phyloP scores from a whole-genome alignment of 495 filamentous ascomycete genomes.

The Xylaria grammica region DNA sequence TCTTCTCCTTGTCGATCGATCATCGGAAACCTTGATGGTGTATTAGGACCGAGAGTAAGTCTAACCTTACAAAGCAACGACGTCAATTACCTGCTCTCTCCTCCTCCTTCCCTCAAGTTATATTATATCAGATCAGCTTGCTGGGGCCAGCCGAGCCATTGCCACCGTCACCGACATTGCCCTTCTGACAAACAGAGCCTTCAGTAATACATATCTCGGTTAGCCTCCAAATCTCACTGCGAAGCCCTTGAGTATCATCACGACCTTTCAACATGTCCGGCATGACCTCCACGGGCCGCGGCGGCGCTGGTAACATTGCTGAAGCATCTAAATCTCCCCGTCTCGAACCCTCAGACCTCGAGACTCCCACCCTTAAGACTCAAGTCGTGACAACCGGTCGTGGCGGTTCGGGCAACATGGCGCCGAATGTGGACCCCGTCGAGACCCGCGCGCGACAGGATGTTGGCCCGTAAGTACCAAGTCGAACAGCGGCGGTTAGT shows the following conservation, averaged over 20 bases:
- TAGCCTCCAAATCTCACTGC: background rate
- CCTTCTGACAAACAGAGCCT: no score
- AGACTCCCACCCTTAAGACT: conserved; percentile 83
- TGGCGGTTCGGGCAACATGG: conserved; percentile 73
- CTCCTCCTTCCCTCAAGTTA: background rate
- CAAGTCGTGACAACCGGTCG: conserved; percentile 81
- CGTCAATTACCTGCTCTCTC: background rate
- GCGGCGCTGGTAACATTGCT: conserved; percentile 76
- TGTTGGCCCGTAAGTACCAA: conserved; percentile 62
- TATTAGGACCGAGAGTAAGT: background rate
- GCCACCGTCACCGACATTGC: no score
- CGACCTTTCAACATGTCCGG: conserved; percentile 15
- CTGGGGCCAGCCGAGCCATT: background rate
- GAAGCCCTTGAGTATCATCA: background rate
- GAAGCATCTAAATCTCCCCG: conserved; percentile 56
- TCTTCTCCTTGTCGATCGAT: background rate
- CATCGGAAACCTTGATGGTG: background rate
- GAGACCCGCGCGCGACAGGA: conserved; percentile 82
- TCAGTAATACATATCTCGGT: background rate
- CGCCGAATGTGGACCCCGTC: conserved; percentile 65
- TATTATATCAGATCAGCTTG: background rate
- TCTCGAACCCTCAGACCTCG: conserved; percentile 63
- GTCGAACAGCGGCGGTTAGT: no score
- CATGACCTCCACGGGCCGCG: conserved; percentile 55
- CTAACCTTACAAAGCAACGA: background rate